Evolutionary conservation across 805 yeast genomes (phyloP).

Genomic region (Kockiozyma suomiensis): DNA sequence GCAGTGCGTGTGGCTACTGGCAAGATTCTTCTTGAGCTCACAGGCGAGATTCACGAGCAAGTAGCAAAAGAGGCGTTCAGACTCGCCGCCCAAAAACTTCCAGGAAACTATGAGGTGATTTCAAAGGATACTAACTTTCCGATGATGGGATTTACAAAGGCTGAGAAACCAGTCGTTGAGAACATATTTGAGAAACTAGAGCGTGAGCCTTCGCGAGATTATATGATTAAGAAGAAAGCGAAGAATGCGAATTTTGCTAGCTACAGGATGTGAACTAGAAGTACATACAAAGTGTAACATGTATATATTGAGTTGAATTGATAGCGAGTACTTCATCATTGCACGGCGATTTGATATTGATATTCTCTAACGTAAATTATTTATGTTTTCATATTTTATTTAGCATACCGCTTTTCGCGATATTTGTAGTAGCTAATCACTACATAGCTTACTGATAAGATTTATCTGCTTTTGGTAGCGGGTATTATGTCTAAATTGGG

Average conservation of each 20-base stretch:
- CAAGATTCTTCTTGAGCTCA: conserved; percentile 83
- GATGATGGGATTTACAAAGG: conserved; percentile 36
- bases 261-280: conserved; percentile 4
- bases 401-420: too few species aligned
- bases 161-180: conserved; percentile 48
- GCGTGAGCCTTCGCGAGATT: conserved; percentile 66
- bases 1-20: conserved; percentile 96
- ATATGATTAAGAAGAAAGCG: conserved; percentile 55
- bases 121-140: conserved; percentile 1
- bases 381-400: too few species aligned
- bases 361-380: too few species aligned
- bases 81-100: conserved; percentile 88
- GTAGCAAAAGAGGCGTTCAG: conserved; percentile 87
- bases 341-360: too few species aligned
- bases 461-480: too few species aligned
- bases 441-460: too few species aligned
- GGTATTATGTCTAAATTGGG: too few species aligned
- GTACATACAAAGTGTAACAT: conserved; percentile 2
- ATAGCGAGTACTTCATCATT: not conserved
- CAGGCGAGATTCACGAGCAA: conserved; percentile 75
- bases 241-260: conserved; percentile 38
- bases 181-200: conserved; percentile 60
- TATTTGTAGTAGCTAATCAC: too few species aligned
- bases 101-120: conserved; percentile 42
- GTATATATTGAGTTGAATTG: not conserved